A percentile compares a stretch with the other conserved stretches of the same genome.
phyloP scores from a whole-genome alignment of 2,329 filamentous ascomycete genomes.

The Diaporthe velutina region DNA sequence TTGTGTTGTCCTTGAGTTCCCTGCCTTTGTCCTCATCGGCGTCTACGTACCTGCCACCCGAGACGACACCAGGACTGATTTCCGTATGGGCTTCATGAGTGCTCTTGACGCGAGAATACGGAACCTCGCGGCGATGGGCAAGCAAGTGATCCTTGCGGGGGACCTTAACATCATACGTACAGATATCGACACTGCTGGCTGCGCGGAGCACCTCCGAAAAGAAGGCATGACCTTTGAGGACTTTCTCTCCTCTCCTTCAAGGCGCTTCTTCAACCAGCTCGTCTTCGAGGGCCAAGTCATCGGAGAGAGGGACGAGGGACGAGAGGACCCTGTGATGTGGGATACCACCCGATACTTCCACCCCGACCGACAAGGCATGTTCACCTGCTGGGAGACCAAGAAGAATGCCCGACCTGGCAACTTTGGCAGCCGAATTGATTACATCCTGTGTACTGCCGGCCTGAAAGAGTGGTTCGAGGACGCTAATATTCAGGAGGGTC shows the following conservation, averaged over 20 bases:
- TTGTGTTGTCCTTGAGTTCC: conserved; percentile 92
- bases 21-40: conserved; percentile 92
- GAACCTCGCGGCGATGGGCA: conserved; percentile 84
- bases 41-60: conserved; percentile 93
- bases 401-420: conserved; percentile 97
- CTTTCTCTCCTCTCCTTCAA: conserved; percentile 78
- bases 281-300: conserved; percentile 78
- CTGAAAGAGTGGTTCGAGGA: conserved; percentile 85
- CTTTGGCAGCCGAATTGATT: conserved; percentile 93
- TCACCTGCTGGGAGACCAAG: conserved; percentile 96
- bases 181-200: conserved; percentile 81
- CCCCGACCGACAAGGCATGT: conserved; percentile 87
- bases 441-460: conserved; percentile 84
- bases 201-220: conserved; percentile 79
- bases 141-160: conserved; percentile 86
- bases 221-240: conserved; percentile 76
- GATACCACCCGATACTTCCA: conserved; percentile 89
- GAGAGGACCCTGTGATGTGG: conserved; percentile 80
- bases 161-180: conserved; percentile 85
- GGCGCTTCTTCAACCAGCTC: conserved; percentile 88
- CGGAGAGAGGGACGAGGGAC: conserved; percentile 75
- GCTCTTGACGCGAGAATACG: conserved; percentile 86
- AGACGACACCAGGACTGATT: conserved; percentile 86
- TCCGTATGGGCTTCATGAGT: conserved; percentile 83
- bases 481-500: conserved; percentile 90